Conservation (phyloP, 1,284 basidiomycete species). For the Ganoderma meredithae region DNA sequence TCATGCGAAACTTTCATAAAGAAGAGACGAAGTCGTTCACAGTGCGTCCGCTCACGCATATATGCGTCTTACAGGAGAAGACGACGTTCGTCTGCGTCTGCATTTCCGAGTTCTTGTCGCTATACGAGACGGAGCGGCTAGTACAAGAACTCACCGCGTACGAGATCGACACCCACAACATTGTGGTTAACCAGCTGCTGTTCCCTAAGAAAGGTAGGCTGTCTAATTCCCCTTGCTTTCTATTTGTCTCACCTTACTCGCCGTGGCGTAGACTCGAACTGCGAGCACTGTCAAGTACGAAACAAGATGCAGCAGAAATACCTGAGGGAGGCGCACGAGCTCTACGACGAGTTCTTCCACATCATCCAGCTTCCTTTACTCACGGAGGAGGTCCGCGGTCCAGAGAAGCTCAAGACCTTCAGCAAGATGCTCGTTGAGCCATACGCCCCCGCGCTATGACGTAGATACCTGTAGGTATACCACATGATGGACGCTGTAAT, state of each 20-base stretch:
- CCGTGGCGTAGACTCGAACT: conserved; percentile 76
- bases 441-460: conserved; percentile 45
- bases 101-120: conserved; percentile 97
- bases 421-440: conserved; percentile 86
- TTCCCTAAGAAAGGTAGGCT: conserved; percentile 86
- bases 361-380: conserved; percentile 92
- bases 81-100: conserved; percentile 99
- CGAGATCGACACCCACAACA: conserved; percentile 99
- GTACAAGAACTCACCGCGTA: conserved; percentile 97
- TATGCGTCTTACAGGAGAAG: conserved; percentile 73
- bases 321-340: conserved; percentile 91
- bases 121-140: conserved; percentile 98
- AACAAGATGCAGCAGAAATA: conserved; percentile 99
- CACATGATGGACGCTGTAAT: conserved; percentile 25
- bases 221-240: conserved; percentile 36
- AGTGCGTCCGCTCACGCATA: not conserved
- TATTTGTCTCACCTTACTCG: conserved; percentile 6
- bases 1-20: not conserved
- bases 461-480: conserved; percentile 7
- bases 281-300: conserved; percentile 94
- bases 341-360: conserved; percentile 98
- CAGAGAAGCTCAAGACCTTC: conserved; percentile 91
- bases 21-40: not conserved
- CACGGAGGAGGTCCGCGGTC: conserved; percentile 96
- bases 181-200: conserved; percentile 97